Evolutionary conservation across 2,329 filamentous ascomycete genomes (phyloP).

Genomic region (Neophaeococcomyces aloes): DNA sequence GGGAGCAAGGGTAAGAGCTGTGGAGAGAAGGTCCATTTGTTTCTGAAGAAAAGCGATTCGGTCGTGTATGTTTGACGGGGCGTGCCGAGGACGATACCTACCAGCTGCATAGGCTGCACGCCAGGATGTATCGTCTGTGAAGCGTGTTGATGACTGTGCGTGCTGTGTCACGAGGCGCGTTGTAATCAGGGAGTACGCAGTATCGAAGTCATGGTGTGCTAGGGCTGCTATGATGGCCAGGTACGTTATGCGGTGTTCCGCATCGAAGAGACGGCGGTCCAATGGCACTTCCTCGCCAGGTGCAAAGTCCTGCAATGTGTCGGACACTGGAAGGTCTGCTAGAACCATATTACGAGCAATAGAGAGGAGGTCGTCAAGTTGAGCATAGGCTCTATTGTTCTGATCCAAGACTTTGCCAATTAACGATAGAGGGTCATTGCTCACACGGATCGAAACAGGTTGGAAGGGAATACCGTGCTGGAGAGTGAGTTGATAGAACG

Average conservation of each 20-base stretch:
- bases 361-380: constrained; percentile 52
- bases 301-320: constrained; percentile 13
- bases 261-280: constrained; percentile 23
- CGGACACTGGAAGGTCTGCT: constrained; percentile 30
- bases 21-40: constrained; percentile 54
- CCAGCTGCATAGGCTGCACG: constrained; percentile 54
- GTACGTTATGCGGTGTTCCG: constrained; percentile 37
- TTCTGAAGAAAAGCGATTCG: constrained; percentile 49
- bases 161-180: constrained; percentile 40
- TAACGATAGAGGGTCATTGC: constrained; percentile 48
- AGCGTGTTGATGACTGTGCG: constrained; percentile 16
- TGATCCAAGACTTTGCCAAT: constrained; percentile 52
- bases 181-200: constrained; percentile 56
- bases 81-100: constrained; percentile 37
- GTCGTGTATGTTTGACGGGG: constrained; percentile 27
- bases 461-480: constrained; percentile 56
- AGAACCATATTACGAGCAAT: constrained; percentile 50
- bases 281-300: constrained; percentile 13
- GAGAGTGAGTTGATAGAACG: constrained; percentile 54
- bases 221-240: constrained; percentile 38
- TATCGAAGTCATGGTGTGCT: constrained; percentile 41
- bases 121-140: constrained; percentile 51
- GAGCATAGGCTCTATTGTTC: constrained; percentile 51
- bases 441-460: constrained; percentile 56
- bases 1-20: constrained; percentile 51